A percentile compares a stretch with the other conserved stretches of the same genome.
phyloP scores from a whole-genome alignment of 1,139 yeast genomes.

The Hanseniaspora gamundiae region DNA sequence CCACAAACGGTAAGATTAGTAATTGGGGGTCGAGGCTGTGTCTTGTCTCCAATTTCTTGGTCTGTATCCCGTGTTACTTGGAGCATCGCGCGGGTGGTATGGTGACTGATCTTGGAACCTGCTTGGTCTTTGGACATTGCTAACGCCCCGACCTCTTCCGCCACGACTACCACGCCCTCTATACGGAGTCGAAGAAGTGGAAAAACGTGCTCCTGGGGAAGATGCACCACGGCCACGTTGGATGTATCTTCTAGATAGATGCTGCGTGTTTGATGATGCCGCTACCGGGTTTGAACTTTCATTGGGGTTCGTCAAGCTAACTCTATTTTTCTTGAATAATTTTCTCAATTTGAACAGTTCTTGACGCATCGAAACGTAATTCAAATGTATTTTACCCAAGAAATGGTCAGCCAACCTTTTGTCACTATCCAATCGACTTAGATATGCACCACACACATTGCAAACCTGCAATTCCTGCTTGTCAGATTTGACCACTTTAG shows the following conservation, averaged over 20 bases:
- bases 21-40: too few species aligned
- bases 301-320: too few species aligned
- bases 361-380: conserved; percentile 63
- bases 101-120: neutral
- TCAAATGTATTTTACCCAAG: conserved; percentile 76
- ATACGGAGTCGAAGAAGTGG: neutral
- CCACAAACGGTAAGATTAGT: too few species aligned
- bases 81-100: too few species aligned
- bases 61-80: too few species aligned
- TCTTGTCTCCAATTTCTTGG: too few species aligned
- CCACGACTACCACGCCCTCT: neutral
- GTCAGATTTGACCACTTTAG: conserved; percentile 66
- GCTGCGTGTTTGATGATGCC: too few species aligned
- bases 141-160: neutral
- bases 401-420: conserved; percentile 86
- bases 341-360: conserved; percentile 40
- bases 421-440: conserved; percentile 80
- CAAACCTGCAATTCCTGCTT: conserved; percentile 84
- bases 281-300: neutral
- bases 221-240: neutral
- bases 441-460: conserved; percentile 81
- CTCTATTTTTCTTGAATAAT: conserved; percentile 7
- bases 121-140: neutral
- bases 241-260: neutral
- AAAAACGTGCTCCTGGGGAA: neutral